Conservation (phyloP, 2,329 filamentous ascomycete genomes). For the Aspergillus flavus region DNA sequence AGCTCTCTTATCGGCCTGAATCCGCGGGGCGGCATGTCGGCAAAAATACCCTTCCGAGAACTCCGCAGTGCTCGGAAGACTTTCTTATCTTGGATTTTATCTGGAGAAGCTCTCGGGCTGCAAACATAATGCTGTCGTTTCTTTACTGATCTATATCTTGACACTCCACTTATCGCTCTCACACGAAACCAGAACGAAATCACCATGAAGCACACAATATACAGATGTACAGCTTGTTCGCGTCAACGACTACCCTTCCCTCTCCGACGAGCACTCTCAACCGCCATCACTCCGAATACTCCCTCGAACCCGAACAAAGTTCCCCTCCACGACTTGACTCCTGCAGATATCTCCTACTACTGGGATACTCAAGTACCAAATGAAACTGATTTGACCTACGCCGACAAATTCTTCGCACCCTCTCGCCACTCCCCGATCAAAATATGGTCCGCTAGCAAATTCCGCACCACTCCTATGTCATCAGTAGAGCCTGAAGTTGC, state of each 20-base stretch:
- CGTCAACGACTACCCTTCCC: constrained; percentile 1
- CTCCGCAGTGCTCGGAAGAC: constrained; percentile 14
- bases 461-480: constrained; percentile 60
- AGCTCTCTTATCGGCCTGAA: constrained; percentile 19
- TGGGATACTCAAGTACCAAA: constrained; percentile 55
- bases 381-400: constrained; percentile 46
- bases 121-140: not conserved
- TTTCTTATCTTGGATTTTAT: constrained; percentile 15
- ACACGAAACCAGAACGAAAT: not conserved
- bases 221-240: constrained; percentile 8
- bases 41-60: constrained; percentile 6
- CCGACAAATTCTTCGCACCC: constrained; percentile 49
- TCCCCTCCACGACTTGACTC: constrained; percentile 33
- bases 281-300: constrained; percentile 14
- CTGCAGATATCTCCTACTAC: constrained; percentile 47
- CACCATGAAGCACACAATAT: not conserved
- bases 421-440: constrained; percentile 55
- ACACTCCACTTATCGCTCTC: not conserved
- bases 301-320: constrained; percentile 28
- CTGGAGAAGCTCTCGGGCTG: constrained; percentile 18
- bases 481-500: constrained; percentile 62
- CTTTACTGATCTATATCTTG: not conserved
- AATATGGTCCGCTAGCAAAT: constrained; percentile 62
- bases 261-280: constrained; percentile 11
- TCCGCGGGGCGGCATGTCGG: constrained; percentile 16